Evolutionary conservation across 176 grass and related monocot genomes (phyloP).

Genomic region (Typha latifolia): DNA sequence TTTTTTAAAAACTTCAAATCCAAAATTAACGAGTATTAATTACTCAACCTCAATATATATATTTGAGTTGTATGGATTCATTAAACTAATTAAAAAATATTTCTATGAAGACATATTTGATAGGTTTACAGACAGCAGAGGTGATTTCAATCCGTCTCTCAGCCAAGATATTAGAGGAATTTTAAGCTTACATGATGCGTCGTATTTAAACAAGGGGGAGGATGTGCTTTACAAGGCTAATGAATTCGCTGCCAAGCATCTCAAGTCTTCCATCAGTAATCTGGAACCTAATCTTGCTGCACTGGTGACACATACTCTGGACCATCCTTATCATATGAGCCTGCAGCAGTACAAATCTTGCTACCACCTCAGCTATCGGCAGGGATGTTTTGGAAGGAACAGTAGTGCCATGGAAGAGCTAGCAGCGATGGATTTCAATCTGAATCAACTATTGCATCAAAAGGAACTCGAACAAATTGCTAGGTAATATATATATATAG

Average conservation of each 20-base stretch:
- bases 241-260: neutral
- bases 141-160: neutral
- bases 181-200: neutral
- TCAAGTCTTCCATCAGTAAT: neutral
- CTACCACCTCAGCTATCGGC: neutral
- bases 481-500: neutral
- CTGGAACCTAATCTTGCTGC: neutral
- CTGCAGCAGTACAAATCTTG: constrained; percentile 2
- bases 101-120: neutral
- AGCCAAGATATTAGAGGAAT: neutral
- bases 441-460: neutral
- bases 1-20: too few relatives aligned
- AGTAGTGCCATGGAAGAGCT: neutral
- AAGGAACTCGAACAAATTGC: neutral
- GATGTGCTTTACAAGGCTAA: neutral
- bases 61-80: neutral
- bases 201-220: neutral
- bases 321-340: constrained; percentile 6
- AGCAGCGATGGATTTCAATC: constrained; percentile 1
- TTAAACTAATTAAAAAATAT: neutral
- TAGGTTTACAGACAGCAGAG: neutral
- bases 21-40: neutral
- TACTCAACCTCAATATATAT: neutral
- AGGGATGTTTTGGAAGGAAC: neutral
- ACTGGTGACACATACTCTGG: neutral